Conservation (phyloP, 805 yeast genomes). For the Yarrowia deformans region DNA sequence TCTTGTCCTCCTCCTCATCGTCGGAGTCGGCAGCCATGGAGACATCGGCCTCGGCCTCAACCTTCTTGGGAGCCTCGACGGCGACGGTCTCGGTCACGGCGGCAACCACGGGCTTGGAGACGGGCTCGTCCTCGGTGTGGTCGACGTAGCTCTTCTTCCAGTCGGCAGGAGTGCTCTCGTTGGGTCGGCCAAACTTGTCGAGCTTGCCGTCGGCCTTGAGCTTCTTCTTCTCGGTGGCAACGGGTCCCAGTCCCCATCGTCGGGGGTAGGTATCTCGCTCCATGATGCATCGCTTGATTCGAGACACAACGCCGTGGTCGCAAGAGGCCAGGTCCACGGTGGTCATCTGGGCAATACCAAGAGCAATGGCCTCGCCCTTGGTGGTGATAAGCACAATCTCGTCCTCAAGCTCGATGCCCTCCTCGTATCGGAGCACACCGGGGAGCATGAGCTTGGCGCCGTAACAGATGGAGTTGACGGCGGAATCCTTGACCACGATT, state of each 20-base stretch:
- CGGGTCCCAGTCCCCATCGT: slow-evolving; percentile 99
- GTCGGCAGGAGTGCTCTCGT: slow-evolving; percentile 89
- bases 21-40: slow-evolving; percentile 27
- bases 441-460: slow-evolving; percentile 99
- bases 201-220: slow-evolving; percentile 96
- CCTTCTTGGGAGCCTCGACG: slow-evolving; percentile 40
- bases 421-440: slow-evolving; percentile 96
- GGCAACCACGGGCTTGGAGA: slow-evolving; percentile 47
- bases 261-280: slow-evolving; percentile 99
- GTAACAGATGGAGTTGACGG: slow-evolving; percentile 97
- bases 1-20: slow-evolving; percentile 61
- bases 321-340: slow-evolving; percentile 95
- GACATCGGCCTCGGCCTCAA: slow-evolving; percentile 54
- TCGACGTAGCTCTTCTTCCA: slow-evolving; percentile 88
- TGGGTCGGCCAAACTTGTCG: slow-evolving; percentile 92
- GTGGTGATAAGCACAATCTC: slow-evolving; percentile 98
- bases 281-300: slow-evolving; percentile 99
- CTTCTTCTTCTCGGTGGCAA: slow-evolving; percentile 98
- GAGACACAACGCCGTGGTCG: slow-evolving; percentile 98
- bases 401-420: slow-evolving; percentile 95
- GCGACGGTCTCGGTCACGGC: slow-evolving; percentile 46
- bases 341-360: slow-evolving; percentile 98
- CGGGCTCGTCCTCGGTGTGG: slow-evolving; percentile 55
- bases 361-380: slow-evolving; percentile 99
- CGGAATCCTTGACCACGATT: slow-evolving; percentile 91